Evolutionary conservation across 148 eudicot species (phyloP).

Genomic region (Chenopodium quinoa): DNA sequence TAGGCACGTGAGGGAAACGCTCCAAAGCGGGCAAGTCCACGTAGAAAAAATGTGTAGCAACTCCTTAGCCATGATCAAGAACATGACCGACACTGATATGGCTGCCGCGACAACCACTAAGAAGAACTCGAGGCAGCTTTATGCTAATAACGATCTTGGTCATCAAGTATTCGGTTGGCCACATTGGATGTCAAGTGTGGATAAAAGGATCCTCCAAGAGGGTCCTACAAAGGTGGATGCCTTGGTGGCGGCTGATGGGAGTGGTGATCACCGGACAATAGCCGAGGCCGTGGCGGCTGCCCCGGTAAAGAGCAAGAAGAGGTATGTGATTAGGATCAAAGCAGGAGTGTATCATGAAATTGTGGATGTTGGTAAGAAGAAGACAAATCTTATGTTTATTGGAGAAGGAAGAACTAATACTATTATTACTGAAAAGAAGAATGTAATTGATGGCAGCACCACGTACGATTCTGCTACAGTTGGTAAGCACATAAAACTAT

Average conservation of each 20-base stretch:
- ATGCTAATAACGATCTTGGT: slow-evolving; percentile 1
- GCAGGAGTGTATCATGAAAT: slow-evolving; percentile 73
- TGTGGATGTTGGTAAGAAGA: slow-evolving; percentile 62
- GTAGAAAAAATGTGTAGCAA: slow-evolving; percentile 78
- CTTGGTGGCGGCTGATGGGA: slow-evolving; percentile 83
- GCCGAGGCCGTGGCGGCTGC: slow-evolving; percentile 72
- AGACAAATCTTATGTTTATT: slow-evolving; percentile 64
- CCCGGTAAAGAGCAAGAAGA: slow-evolving; percentile 47
- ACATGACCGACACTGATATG: slow-evolving; percentile 57
- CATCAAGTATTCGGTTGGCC: slow-evolving; percentile 41
- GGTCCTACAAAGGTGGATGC: slow-evolving; percentile 42
- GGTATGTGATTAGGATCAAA: slow-evolving; percentile 65
- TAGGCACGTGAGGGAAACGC: slow-evolving; percentile 40
- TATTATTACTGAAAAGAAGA: slow-evolving; percentile 60
- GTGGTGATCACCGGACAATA: slow-evolving; percentile 54
- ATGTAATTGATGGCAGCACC: slow-evolving; percentile 71
- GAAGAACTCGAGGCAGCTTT: slow-evolving; percentile 5
- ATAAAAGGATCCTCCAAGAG: slow-evolving; percentile 46
- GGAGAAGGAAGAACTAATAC: slow-evolving; percentile 70
- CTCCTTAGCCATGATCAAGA: slow-evolving; percentile 67
- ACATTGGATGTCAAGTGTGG: slow-evolving; percentile 65
- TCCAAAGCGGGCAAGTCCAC: slow-evolving; percentile 36
- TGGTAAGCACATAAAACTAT: slow-evolving; percentile 35
- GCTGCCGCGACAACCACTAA: slow-evolving; percentile 17
- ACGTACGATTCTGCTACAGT: slow-evolving; percentile 80